Percentiles rank a stretch among this genome's conserved stretches.
Conservation (phyloP, 1,284 basidiomycete species). For the Tilletia setariae region DNA sequence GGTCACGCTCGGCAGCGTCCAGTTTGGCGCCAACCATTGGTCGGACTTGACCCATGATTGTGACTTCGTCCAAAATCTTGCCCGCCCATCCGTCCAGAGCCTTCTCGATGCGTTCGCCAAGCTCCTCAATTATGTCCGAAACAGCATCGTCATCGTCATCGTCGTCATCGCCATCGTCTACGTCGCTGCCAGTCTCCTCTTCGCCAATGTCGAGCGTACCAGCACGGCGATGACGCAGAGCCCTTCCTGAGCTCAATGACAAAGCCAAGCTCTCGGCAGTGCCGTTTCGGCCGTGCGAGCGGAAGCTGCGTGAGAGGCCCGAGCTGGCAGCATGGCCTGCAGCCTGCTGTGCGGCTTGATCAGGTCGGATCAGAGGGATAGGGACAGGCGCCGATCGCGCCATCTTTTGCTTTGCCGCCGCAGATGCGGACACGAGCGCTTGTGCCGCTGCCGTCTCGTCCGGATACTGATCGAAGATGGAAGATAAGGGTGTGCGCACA, state of each 20-base stretch:
- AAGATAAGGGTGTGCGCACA: not conserved
- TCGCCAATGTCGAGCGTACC: constrained; percentile 8
- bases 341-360: not conserved
- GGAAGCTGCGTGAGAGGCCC: constrained; percentile 1
- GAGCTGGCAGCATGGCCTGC: not conserved
- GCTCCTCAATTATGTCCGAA: constrained; percentile 43
- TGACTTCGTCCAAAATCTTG: constrained; percentile 47
- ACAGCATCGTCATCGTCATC: constrained; percentile 36
- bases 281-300: constrained; percentile 12
- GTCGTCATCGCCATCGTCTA: constrained; percentile 14
- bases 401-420: not conserved
- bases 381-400: not conserved
- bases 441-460: constrained; percentile 4
- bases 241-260: constrained; percentile 5
- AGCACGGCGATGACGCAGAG: constrained; percentile 8
- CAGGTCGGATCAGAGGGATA: constrained; percentile 7
- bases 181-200: not conserved
- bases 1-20: constrained; percentile 16
- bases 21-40: constrained; percentile 21
- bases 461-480: constrained; percentile 4
- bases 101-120: constrained; percentile 39
- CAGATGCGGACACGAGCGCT: constrained; percentile 3
- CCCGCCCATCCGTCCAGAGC: constrained; percentile 46
- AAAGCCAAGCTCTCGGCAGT: constrained; percentile 9
- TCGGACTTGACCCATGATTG: constrained; percentile 46